phyloP scores from a whole-genome alignment of 139 green algal genomes.

The Volvox reticuliferus region DNA sequence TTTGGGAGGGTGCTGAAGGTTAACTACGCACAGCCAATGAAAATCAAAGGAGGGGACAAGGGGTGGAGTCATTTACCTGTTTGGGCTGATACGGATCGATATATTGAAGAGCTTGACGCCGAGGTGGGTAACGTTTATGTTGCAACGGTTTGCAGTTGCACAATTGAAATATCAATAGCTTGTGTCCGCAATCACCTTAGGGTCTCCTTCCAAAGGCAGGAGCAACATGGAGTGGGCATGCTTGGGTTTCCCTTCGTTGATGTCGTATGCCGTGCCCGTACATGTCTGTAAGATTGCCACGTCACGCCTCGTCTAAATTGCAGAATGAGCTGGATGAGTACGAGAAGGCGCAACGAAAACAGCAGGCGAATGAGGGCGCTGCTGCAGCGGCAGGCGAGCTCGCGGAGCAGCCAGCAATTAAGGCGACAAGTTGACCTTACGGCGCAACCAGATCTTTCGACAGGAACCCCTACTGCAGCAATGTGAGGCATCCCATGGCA shows the following conservation, averaged over 20 bases:
- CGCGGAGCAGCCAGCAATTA: neutral
- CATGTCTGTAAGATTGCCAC: no score
- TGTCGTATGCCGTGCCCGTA: no score
- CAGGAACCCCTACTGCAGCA: no score
- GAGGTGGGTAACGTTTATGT: neutral
- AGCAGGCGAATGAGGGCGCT: slow-evolving; percentile 50
- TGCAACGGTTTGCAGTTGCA: no score
- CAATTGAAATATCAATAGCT: no score
- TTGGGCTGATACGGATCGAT: slow-evolving; percentile 78
- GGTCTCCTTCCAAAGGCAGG: no score
- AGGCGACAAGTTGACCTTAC: no score
- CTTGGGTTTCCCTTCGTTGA: no score
- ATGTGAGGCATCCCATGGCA: no score
- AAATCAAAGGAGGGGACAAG: slow-evolving; percentile 95
- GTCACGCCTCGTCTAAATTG: neutral
- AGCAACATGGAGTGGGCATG: no score
- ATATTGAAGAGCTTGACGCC: slow-evolving; percentile 39
- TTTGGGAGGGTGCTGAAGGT: slow-evolving; percentile 79
- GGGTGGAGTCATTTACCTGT: slow-evolving; percentile 81
- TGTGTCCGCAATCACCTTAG: no score
- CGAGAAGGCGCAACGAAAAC: slow-evolving; percentile 61
- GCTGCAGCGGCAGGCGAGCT: neutral
- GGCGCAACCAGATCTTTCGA: no score
- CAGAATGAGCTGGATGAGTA: slow-evolving; percentile 55
- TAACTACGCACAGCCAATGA: slow-evolving; percentile 93